These are phyloP conservation scores for Polychaeton citri DNA, from an alignment of 2,329 filamentous ascomycete species.

Conservation along the genomic window DNA sequence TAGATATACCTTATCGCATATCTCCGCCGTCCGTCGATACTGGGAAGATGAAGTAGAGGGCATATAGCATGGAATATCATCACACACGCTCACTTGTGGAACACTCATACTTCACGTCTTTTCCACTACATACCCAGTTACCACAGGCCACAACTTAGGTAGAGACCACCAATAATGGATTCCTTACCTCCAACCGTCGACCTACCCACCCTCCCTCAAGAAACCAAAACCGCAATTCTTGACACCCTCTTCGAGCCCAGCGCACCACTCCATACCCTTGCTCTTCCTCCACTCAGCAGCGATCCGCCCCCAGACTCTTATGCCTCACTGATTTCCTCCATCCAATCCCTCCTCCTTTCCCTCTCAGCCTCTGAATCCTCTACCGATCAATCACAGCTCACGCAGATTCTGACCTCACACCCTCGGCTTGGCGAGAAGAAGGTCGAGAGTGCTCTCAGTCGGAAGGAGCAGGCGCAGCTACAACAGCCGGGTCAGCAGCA, in stretches of 20 bases:
- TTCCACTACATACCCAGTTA: no score
- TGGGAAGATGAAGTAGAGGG: no score
- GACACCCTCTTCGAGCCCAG: constrained; percentile 80
- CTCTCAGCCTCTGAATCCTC: constrained; percentile 41
- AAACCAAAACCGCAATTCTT: constrained; percentile 45
- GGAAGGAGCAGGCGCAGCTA: constrained; percentile 69
- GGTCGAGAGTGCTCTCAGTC: constrained; percentile 68
- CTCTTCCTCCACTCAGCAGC: constrained; percentile 49
- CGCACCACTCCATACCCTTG: constrained; percentile 56
- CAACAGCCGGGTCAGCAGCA: constrained; percentile 22
- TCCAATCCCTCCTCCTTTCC: constrained; percentile 49
- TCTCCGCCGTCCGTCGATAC: no score
- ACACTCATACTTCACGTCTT: no score
- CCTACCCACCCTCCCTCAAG: constrained; percentile 43
- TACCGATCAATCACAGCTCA: constrained; percentile 44
- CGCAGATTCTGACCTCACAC: constrained; percentile 65
- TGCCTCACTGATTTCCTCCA: constrained; percentile 50
- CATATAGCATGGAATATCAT: no score
- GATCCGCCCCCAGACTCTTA: constrained; percentile 53
- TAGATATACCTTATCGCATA: no score
- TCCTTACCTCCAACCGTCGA: constrained; percentile 45
- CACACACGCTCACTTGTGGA: no score
- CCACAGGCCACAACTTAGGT: no score
- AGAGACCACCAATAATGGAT: constrained; percentile 4
- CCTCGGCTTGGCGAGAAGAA: constrained; percentile 71